phyloP scores from a whole-genome alignment of 352 stramenopile genomes.

The Globisporangium uncinulatum region DNA sequence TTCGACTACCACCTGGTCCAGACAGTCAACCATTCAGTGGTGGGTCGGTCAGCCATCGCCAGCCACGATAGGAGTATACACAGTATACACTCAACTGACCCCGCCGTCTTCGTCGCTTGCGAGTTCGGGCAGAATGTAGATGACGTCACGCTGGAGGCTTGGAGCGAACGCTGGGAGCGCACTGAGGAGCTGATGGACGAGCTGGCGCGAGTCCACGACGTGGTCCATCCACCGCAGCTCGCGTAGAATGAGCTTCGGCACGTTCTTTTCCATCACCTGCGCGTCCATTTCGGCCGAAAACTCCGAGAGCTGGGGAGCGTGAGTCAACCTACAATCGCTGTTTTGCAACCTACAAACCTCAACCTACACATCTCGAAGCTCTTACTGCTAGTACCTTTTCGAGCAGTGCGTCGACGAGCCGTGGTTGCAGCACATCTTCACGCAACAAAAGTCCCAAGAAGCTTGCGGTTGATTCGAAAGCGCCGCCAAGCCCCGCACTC shows the following conservation, averaged over 20 bases:
- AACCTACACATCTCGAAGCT: background rate
- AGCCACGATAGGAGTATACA: no score
- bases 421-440: conserved; percentile 38
- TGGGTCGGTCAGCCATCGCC: background rate
- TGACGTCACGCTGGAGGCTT: conserved; percentile 51
- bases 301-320: conserved; percentile 27
- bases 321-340: background rate
- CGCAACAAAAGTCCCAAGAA: conserved; percentile 53
- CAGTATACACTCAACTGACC: background rate
- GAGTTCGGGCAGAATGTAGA: conserved; percentile 65
- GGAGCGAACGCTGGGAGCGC: conserved; percentile 37
- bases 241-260: conserved; percentile 59
- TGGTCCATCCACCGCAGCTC: conserved; percentile 60
- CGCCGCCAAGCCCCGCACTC: conserved; percentile 32
- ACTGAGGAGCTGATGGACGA: conserved; percentile 45
- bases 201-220: conserved; percentile 34
- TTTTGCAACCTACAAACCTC: background rate
- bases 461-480: conserved; percentile 39
- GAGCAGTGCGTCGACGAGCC: conserved; percentile 41
- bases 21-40: background rate
- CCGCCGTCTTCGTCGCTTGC: conserved; percentile 36
- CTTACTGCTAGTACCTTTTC: conserved; percentile 25
- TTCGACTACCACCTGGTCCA: conserved; percentile 34
- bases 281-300: conserved; percentile 30
- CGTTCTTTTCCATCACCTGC: conserved; percentile 35